Conservation (phyloP, 2,329 filamentous ascomycete species). For the Conoideocrella luteorostrata region DNA sequence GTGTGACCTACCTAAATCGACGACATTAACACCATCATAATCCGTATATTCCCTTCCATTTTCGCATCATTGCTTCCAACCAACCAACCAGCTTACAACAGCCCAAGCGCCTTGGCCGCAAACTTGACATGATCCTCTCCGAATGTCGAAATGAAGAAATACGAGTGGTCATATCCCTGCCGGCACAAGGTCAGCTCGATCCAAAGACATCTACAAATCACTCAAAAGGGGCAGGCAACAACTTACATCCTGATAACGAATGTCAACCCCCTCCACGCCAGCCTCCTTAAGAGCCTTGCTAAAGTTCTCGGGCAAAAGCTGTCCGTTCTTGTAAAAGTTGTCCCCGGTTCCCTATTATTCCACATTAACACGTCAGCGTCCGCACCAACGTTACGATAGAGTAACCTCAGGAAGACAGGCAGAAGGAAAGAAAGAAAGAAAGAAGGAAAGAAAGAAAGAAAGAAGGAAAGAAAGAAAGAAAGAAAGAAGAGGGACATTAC, state of each 20-base stretch:
- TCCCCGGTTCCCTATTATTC: constrained; percentile 70
- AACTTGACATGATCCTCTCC: constrained; percentile 85
- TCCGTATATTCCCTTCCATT: too few relatives aligned
- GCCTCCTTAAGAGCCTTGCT: constrained; percentile 69
- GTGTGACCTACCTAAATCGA: too few relatives aligned
- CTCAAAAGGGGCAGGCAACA: not conserved
- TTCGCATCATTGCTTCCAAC: too few relatives aligned
- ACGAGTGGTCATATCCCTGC: constrained; percentile 90
- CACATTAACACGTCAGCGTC: too few relatives aligned
- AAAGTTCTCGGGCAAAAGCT: constrained; percentile 92
- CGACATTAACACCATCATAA: too few relatives aligned
- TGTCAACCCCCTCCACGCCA: constrained; percentile 63
- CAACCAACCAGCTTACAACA: too few relatives aligned
- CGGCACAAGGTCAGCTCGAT: too few relatives aligned
- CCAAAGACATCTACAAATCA: too few relatives aligned
- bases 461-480: too few relatives aligned
- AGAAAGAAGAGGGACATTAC: constrained; percentile 31
- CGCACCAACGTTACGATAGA: too few relatives aligned
- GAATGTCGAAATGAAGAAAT: constrained; percentile 93
- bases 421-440: not conserved
- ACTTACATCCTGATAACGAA: constrained; percentile 73
- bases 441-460: not conserved
- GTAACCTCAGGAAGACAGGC: too few relatives aligned
- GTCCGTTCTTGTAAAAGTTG: constrained; percentile 92
- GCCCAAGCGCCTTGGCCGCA: constrained; percentile 72